Conservation (phyloP, 305 asterid species). For the Plantago coronopus region DNA sequence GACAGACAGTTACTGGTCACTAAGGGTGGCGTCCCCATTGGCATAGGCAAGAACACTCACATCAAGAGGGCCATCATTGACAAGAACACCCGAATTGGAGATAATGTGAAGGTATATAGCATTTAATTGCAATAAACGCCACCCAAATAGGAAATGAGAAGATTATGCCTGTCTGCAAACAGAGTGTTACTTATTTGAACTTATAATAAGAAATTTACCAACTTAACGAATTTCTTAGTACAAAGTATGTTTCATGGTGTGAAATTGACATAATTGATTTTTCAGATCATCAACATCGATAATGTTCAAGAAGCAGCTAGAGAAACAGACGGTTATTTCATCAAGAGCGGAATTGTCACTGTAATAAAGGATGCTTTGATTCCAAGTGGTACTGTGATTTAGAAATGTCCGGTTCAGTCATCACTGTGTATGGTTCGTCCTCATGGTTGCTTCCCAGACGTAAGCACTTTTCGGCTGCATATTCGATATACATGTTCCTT, state of each 20-base stretch:
- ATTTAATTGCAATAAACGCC: background rate
- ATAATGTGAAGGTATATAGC: slow-evolving; percentile 57
- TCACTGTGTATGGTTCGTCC: background rate
- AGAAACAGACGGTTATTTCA: slow-evolving; percentile 66
- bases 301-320: slow-evolving; percentile 87
- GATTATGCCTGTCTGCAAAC: too few species aligned
- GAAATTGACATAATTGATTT: background rate
- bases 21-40: slow-evolving; percentile 81
- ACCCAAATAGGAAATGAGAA: background rate
- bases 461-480: slow-evolving; percentile 1
- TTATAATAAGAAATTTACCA: too few species aligned
- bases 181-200: background rate
- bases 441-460: background rate
- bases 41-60: slow-evolving; percentile 79
- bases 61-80: slow-evolving; percentile 85
- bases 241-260: background rate
- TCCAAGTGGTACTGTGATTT: slow-evolving; percentile 51
- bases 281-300: slow-evolving; percentile 68
- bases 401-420: slow-evolving; percentile 11
- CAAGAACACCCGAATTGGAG: slow-evolving; percentile 90
- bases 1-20: slow-evolving; percentile 64
- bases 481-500: background rate
- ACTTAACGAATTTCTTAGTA: too few species aligned
- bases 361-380: slow-evolving; percentile 59
- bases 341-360: slow-evolving; percentile 65